Base-by-base conservation (phyloP, 345 rosid species). In the Luvunga scandens region DNA sequence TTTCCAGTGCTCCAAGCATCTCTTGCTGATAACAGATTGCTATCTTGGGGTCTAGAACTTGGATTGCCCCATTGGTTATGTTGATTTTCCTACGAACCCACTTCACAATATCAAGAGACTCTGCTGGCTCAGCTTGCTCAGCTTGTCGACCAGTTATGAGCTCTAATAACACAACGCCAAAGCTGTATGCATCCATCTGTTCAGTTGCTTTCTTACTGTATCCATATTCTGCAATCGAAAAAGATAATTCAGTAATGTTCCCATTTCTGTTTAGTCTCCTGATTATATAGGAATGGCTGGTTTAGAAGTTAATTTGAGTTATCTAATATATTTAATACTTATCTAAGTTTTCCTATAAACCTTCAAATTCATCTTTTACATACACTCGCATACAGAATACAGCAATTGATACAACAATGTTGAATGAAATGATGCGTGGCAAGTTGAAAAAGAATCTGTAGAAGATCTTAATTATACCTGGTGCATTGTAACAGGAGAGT, bases 81-180 rank as follows among this genome's bases (percentile, higher is more conserved):
- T 95, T 93, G 85, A 95, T 91, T 86, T 89, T 95, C 83, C 99
- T 85, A 48, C 99, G 84, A 62, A 95, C 97, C 91, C 91, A 92
- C 82, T 86, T 95, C 89, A 93, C 91, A 6, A 95, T 83, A 69
- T 93, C 97, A 50, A 92, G 79, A 25, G 88, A 88, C 48, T 88
- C 91, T 5, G 57, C 75, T 63, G 91, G 80, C 64, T 82, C 81
- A 45, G 82, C 86, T 73, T 66, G 79, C 67, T 89, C 98, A 55
- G 92, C 88, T 81, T 85, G 88, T 72, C 91, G 86, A 13, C 98
- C 98, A 0, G 94, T 87, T 69, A 95, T 73, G 73, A 95, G 97
- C 83, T 95, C 98, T 45, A 95, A 73, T 28, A 95, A 83, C 81
- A 93, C 91, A 28, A 95, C 94, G 36, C 99, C 99, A 39, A 86